Base-by-base conservation (phyloP, 805 yeast genomes). In the Saccharomycopsis fodiens region DNA sequence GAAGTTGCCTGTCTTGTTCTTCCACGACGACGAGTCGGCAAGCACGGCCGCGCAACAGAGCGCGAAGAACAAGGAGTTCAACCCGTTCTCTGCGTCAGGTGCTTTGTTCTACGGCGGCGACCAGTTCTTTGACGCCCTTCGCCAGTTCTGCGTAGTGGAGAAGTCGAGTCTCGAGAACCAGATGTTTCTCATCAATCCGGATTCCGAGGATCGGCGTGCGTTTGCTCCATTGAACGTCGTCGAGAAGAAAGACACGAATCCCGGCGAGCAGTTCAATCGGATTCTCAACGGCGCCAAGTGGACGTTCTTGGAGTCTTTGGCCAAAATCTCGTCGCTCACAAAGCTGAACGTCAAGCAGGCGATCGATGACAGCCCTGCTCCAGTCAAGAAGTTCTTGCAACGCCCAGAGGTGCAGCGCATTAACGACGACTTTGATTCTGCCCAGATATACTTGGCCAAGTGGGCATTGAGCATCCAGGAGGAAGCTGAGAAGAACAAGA, bases 381-480 rank as follows among this genome's bases (percentile, higher is more conserved):
- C 73, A 2, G 60, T 72, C 20, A 75, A 74, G 54, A 74, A 74
- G 43, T 61, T 84, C 51, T 67, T 91, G 36, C 73, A 69, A 46
- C 79, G 81, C 52, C 93, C 96, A 0, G 95, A 86, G 55, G 95
- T 91, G 10, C 74, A 72, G 55, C 76, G 73, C 46, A 76, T 91
- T 21, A 85, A 93, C 48, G 85, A 86, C 52, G 97, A 91, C 52
- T 93, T 89, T 59, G 97, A 89, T 58, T 79, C 91, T 42, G 97
- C 97, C 0, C 74, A 89, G 44, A 83, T 88, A 3, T 91, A 87
- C 60, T 68, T 91, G 48, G 97, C 97, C 3, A 89, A 88, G 65
- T 93, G 97, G 97, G 97, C 97, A 0, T 73, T 86, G 55, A 86
- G 86, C 23, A 93, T 93, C 7, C 93, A 91, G 55, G 89, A 88